Evolutionary conservation across 2,329 filamentous ascomycete genomes (phyloP), one percentile per base, ranked within the genome.

Genomic region (Aspergillus fructus): DNA sequence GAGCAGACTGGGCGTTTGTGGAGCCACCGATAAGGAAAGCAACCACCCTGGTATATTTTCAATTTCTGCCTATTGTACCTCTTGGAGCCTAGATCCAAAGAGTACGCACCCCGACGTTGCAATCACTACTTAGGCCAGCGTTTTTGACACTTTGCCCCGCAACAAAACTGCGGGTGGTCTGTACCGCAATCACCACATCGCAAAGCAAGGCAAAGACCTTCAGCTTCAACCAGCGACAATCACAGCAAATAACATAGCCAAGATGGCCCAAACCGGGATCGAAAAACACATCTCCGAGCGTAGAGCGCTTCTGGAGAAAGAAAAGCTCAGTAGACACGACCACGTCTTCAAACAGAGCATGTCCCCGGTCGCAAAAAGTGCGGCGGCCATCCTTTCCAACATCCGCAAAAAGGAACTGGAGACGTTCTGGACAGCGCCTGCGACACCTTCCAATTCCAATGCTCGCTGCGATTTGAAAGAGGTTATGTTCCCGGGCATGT

Each of bases 401-500:
- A 59, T 56, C 33, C 57, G 57, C 21, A 23, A 47, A 17, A 49
- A 45, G 21, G 57, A 59, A 19, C 21, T 56, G 17, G 13, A 49
- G 34, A 41, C 54, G 17, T 52, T 46, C 17, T 59, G 57, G 57
- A 53, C 30, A 11, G 13, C 39, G 1, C 15, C 53, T 9, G 39
- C 30, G 21, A 21, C 39, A 30, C n/a, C 48, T 11, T 13, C 23
- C 6, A 13, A 33, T 6, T 13, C 19, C 9, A 46, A 17, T 27
- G 7, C 7, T 6, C 24, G 24, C 12, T 33, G 30, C 13, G 50
- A 54, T 9, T n/a, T 58, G 23, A 58, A 56, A 11, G 49, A 53
- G 4, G 53, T 56, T 43, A 53, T 53, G 49, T 59, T 56, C 43
- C 57, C 57, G 5, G 57, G 57, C 17, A 59, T 59, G 53, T 56